Evolutionary conservation across 768 basidiomycete species (phyloP), one percentile per base, ranked within the genome.

Genomic region (Termitomyces sp.): DNA sequence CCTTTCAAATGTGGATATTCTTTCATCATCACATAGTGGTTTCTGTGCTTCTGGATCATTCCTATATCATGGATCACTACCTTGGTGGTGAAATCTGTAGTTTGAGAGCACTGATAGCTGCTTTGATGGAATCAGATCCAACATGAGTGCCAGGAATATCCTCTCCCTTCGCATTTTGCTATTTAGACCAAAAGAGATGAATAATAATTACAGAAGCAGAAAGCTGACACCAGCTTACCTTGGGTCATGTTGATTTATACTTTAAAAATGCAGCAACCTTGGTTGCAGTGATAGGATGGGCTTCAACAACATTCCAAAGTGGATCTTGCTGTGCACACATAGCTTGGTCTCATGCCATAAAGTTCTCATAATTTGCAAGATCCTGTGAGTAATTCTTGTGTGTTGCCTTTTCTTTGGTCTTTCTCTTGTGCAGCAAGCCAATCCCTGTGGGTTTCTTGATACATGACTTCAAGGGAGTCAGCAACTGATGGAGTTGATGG

Each of bases 241-340:
- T 46, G 0, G 20, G 32, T 7, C 54, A 27, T 24, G 54, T 55
- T 18, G 34, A 45, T 47, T 55, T 45, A 36, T 55, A 39, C 10
- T 47, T 5, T 24, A 55, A 4, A 20, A 55, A 55, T 22, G 18
- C 24, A 12, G 54, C 54, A 12, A 47, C 45, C 26, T 55, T 55
- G 3, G 54, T 55, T 34, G 44, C 54, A 6, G 44, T 55, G 42
- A 55, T 55, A 12, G 54, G 54, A 33, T 55, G 54, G 7, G 54
- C 45, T 4, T 45, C 16, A 26, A 55, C 44, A 20, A 39, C 10
- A 5, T 13, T 47, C 34, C 54, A 55, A 1, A 20, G 18, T 36
- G 44, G 54, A 47, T 55, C 33, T 22, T 47, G n/a, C 22, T 55
- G 34, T 36, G 5, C 14, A 27, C 30, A 20, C 20, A 30, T 22